These are phyloP conservation scores for Penicillium herquei DNA, from an alignment of 495 filamentous ascomycete genomes.

Conservation along the genomic window DNA sequence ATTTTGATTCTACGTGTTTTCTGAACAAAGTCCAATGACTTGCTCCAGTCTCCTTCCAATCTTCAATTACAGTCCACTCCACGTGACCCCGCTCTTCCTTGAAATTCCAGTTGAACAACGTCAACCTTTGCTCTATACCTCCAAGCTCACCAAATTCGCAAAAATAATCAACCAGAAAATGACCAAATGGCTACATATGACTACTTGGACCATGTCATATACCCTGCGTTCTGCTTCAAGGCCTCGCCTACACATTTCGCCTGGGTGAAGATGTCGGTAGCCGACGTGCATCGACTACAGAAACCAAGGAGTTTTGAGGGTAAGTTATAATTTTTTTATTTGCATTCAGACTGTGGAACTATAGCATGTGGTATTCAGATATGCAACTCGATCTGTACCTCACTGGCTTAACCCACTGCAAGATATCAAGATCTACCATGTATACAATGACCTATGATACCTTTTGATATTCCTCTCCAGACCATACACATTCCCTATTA, in stretches of 20 bases:
- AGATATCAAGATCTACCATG: no score
- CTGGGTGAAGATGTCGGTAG: slow-evolving; percentile 77
- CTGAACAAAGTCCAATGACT: no score
- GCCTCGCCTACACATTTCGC: slow-evolving; percentile 77
- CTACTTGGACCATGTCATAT: slow-evolving; percentile 49
- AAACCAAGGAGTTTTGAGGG: slow-evolving; percentile 65
- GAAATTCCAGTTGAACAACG: background rate
- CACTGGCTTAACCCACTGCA: no score
- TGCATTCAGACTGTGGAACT: background rate
- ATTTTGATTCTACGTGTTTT: no score
- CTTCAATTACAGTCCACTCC: background rate
- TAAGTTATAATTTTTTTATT: slow-evolving; percentile 26
- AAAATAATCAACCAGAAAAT: slow-evolving; percentile 24
- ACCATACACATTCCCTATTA: no score
- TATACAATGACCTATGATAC: no score
- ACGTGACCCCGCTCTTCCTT: background rate
- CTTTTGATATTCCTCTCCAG: no score
- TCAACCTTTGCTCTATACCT: background rate
- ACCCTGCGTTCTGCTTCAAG: slow-evolving; percentile 81
- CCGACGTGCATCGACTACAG: slow-evolving; percentile 62
- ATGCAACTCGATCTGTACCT: no score
- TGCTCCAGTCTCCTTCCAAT: no score
- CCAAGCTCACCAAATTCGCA: background rate
- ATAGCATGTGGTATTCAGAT: background rate
- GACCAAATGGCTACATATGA: slow-evolving; percentile 33